phyloP scores from a whole-genome alignment of 2,329 filamentous ascomycete species.

The Stagonosporopsis vannaccii region DNA sequence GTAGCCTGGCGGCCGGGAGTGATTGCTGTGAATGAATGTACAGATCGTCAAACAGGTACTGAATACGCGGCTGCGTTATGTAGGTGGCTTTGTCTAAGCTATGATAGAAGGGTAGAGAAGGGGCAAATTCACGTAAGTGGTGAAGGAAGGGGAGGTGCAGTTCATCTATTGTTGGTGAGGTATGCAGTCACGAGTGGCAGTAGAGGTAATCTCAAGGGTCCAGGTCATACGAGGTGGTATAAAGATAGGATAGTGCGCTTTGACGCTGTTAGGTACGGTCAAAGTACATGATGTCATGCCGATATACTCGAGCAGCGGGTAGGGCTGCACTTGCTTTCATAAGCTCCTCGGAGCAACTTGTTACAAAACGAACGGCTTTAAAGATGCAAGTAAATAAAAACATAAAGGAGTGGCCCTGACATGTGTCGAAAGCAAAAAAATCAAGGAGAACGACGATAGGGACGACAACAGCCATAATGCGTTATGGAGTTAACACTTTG shows the following conservation, averaged over 20 bases:
- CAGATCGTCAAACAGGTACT: too few species aligned
- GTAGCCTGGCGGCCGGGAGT: background rate
- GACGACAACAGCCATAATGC: background rate
- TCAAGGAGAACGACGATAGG: background rate
- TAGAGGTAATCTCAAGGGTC: background rate
- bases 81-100: too few species aligned
- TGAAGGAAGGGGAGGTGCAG: background rate
- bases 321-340: background rate
- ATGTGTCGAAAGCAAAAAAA: constrained; percentile 7
- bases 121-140: too few species aligned
- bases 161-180: background rate
- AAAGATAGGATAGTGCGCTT: background rate
- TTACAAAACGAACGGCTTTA: background rate
- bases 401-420: constrained; percentile 31
- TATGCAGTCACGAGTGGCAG: background rate
- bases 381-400: background rate
- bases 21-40: too few species aligned
- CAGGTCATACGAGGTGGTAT: background rate
- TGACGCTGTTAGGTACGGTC: background rate
- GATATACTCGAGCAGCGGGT: too few species aligned
- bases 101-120: too few species aligned
- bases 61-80: too few species aligned
- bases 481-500: background rate
- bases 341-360: background rate
- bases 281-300: constrained; percentile 1